Evolutionary conservation across 257 asterid species (phyloP), one percentile per base, ranked within the genome.

Genomic region (Jasminum sambac): DNA sequence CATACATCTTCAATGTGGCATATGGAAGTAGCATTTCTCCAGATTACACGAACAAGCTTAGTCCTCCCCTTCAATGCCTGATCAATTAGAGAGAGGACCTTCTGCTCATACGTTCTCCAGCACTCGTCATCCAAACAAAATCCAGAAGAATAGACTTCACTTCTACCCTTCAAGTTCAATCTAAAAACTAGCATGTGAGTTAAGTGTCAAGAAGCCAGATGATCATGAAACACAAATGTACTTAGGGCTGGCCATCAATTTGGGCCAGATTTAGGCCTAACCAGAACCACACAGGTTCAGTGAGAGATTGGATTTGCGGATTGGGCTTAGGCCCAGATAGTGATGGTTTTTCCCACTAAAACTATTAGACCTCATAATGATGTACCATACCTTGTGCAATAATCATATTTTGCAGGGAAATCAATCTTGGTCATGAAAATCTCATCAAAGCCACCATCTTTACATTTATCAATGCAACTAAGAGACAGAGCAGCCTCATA

Each of bases 31-130:
- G 84, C 77, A 73, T 91, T 95, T 79, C 87, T 86, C 99, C 99
- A 95, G 70, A 88, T 79, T 70, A 82, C 97, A 75, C 99, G 91
- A 65, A 91, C 69, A 64, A 78, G 80, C 79, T 87, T 95, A 64
- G 95, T 85, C 85, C 97, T 89, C 64, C 91, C 96, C 72, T 61
- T 78, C 86, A 95, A 73, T 66, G 96, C 96, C 85, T 86, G 87
- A 74, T 85, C 88, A 74, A 91, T 77, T 75, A 91, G 59, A 17
- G 83, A 72, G 48, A 79, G 77, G 21, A 91, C 92, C 86, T 84
- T 91, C 80, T 79, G 92, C 87, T 95, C 99, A 57, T 88, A 92
- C 38, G 87, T 76, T 88, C 98, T 85, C 99, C 99, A 95, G 75
- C 92, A 88, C 82, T 95, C 99, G 74, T 91, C 88, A 67, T 95